These are phyloP conservation scores for Ophiostoma angusticollis DNA, from an alignment of 2,329 filamentous ascomycete genomes.

Conservation along the genomic window DNA sequence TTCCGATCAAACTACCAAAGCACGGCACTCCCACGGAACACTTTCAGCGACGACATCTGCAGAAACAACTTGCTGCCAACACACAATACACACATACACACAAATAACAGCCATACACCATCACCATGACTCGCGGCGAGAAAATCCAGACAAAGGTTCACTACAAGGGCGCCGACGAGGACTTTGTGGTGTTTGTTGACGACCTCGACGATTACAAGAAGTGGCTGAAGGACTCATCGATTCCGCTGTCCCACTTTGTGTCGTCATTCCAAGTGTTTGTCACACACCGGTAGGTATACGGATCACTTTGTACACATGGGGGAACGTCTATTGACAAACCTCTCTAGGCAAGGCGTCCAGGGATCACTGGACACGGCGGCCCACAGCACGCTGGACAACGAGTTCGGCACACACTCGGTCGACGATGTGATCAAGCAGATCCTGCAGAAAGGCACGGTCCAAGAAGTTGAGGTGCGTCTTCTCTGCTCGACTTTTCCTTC, in stretches of 20 bases:
- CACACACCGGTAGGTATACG: slow-evolving; percentile 86
- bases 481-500: no score
- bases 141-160: slow-evolving; percentile 63
- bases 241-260: slow-evolving; percentile 75
- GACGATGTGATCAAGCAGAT: slow-evolving; percentile 77
- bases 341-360: slow-evolving; percentile 65
- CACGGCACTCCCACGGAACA: background rate
- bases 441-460: slow-evolving; percentile 58
- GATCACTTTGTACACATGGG: no score
- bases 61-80: slow-evolving; percentile 1
- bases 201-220: slow-evolving; percentile 54
- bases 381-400: slow-evolving; percentile 61
- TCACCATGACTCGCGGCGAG: slow-evolving; percentile 60
- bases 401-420: slow-evolving; percentile 71
- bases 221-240: slow-evolving; percentile 68
- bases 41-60: slow-evolving; percentile 2
- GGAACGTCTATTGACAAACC: no score
- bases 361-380: slow-evolving; percentile 66
- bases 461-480: slow-evolving; percentile 42
- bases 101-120: slow-evolving; percentile 5
- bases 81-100: slow-evolving; percentile 3
- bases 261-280: slow-evolving; percentile 81
- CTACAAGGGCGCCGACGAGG: slow-evolving; percentile 59
- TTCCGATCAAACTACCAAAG: background rate
- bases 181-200: slow-evolving; percentile 49